Evolutionary conservation across 1,284 basidiomycete genomes (phyloP), one percentile per base, ranked within the genome.

Genomic region (Mycena sp.): DNA sequence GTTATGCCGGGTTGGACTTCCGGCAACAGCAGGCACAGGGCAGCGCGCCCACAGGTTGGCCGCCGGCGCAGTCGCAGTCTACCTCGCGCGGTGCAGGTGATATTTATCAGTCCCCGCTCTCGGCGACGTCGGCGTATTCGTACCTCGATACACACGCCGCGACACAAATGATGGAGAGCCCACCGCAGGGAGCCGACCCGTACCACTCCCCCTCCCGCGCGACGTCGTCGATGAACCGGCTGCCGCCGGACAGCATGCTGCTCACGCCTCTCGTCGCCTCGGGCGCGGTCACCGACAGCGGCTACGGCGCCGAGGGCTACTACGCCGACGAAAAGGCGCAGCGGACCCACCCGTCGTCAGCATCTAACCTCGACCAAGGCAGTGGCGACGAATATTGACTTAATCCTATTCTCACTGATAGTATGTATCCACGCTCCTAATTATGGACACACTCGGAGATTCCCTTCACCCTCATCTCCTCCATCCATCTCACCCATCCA

Each of bases 211-310:
- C 67, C 38, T 11, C 65, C 22, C 62, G 71, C 16, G 39, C 64
- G 50, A 69, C 76, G 63, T 69, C 65, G 50, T 70, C 76, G 63
- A 67, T 80, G 37, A 79, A 78, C 68, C 80, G 84, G 46, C 78
- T 86, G 22, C 84, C 84, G 54, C 78, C 83, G 34, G 81, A 83
- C 75, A 86, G 85, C 76, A 85, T 84, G 50, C 77, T 86, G 60
- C 77, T 86, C 55, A 86, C 84, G 25, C 84, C 85, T 22, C 78
- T 86, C 30, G 62, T 56, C 38, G 46, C 39, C 8, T 64, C 65
- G 4, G 55, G 52, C 10, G 81, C 81, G 70, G 70, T 78, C 66
- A 54, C 75, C 48, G 79, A 81, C 50, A 76, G 75, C 65, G 83
- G 81, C 41, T 44, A 44, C 41, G 41, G 41, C 75, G 81, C 83